phyloP scores from a whole-genome alignment of 2,329 filamentous ascomycete species.

The Cryoendolithus antarcticus region DNA sequence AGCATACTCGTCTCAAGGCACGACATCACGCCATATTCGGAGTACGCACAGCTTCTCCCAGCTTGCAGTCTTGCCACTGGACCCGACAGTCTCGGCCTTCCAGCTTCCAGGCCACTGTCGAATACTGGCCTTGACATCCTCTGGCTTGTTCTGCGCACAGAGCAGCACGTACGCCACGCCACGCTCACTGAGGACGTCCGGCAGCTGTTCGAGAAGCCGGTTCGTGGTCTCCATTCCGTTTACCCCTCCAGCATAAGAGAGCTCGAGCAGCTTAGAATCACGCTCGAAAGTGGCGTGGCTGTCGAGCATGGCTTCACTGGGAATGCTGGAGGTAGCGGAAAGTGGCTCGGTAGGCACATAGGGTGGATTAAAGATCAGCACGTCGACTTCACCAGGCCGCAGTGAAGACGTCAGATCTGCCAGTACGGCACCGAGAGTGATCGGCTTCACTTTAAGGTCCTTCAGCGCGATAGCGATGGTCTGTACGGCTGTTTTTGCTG shows the following conservation, averaged over 20 bases:
- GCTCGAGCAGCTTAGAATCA: constrained; percentile 69
- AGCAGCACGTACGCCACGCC: constrained; percentile 84
- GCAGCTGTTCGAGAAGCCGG: constrained; percentile 58
- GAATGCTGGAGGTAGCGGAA: constrained; percentile 31
- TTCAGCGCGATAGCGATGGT: constrained; percentile 49
- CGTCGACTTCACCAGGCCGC: constrained; percentile 51
- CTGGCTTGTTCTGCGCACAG: constrained; percentile 81
- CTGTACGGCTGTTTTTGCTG: constrained; percentile 60
- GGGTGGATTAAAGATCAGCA: constrained; percentile 92
- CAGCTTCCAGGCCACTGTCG: constrained; percentile 48
- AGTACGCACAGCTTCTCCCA: constrained; percentile 92
- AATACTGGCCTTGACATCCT: constrained; percentile 55
- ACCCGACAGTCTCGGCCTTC: constrained; percentile 65
- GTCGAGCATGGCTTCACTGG: constrained; percentile 4
- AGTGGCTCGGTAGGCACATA: constrained; percentile 80
- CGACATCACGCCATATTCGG: constrained; percentile 55
- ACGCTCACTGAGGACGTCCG: constrained; percentile 46
- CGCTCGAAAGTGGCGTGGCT: constrained; percentile 47
- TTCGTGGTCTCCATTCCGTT: constrained; percentile 94
- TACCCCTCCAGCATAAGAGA: constrained; percentile 78
- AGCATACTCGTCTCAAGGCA: background rate
- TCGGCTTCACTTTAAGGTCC: constrained; percentile 9
- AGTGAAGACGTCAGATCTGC: constrained; percentile 59
- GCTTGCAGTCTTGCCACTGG: constrained; percentile 75
- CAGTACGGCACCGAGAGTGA: constrained; percentile 48